Conservation (phyloP, 139 green algal species). For the Ostreobium quekettii region DNA sequence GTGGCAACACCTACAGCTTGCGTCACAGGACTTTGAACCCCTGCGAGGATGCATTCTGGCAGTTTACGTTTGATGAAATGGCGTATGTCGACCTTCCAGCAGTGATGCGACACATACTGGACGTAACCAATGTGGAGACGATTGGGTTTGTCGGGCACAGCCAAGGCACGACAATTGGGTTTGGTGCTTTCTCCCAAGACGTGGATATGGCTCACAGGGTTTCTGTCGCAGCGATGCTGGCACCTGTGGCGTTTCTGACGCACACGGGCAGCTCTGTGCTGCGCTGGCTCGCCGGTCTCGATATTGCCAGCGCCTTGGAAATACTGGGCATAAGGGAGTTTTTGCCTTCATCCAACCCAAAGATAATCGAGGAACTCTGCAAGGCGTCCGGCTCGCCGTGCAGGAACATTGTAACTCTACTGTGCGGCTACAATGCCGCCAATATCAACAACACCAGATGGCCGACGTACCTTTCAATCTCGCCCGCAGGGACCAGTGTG, state of each 20-base stretch:
- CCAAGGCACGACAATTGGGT: slow-evolving; percentile 15
- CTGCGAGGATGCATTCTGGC: slow-evolving; percentile 34
- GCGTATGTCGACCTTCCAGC: slow-evolving; percentile 59
- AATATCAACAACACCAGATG: slow-evolving; percentile 15
- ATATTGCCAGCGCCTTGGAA: background rate
- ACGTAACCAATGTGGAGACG: slow-evolving; percentile 28
- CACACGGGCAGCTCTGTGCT: slow-evolving; percentile 13
- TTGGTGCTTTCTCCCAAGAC: background rate
- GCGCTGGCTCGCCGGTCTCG: background rate
- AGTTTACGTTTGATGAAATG: slow-evolving; percentile 57
- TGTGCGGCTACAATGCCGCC: slow-evolving; percentile 9
- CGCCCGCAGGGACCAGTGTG: slow-evolving; percentile 10
- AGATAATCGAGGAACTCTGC: slow-evolving; percentile 3
- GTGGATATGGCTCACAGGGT: background rate
- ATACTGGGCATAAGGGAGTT: slow-evolving; percentile 6
- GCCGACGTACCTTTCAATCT: background rate
- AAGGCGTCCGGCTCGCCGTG: background rate
- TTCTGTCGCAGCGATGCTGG: slow-evolving; percentile 2
- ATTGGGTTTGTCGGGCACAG: slow-evolving; percentile 11
- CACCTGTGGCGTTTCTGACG: slow-evolving; percentile 14
- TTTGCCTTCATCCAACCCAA: background rate
- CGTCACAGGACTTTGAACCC: slow-evolving; percentile 27
- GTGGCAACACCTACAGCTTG: slow-evolving; percentile 43
- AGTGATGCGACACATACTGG: slow-evolving; percentile 41
- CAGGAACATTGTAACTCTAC: background rate